Percentiles rank a stretch among this genome's conserved stretches.
phyloP scores from a whole-genome alignment of 371 early-diverging fungal genomes.

The Mortierella sp. region DNA sequence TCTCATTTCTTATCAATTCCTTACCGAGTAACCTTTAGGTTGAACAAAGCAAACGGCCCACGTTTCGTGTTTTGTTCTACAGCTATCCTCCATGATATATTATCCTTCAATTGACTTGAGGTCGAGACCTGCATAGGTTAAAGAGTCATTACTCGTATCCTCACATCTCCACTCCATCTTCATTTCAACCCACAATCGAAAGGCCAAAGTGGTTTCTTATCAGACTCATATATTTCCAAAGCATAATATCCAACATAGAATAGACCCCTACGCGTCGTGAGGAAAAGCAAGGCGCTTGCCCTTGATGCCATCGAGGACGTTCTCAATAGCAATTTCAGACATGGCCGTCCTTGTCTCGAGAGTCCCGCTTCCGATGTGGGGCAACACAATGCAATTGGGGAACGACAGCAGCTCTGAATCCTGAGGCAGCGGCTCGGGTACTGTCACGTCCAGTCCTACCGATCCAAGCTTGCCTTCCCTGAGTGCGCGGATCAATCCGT shows the following conservation, averaged over 20 bases:
- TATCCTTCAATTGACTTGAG: not conserved
- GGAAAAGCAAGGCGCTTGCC: conserved; percentile 45
- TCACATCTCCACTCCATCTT: not conserved
- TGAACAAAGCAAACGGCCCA: too few relatives aligned
- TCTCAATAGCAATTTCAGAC: conserved; percentile 78
- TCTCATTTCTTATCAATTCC: not conserved
- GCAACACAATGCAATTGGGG: conserved; percentile 76
- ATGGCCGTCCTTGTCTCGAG: conserved; percentile 87
- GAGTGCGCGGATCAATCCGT: conserved; percentile 79
- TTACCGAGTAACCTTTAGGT: not conserved
- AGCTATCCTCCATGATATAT: too few relatives aligned
- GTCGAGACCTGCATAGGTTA: not conserved
- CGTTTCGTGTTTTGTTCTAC: too few relatives aligned
- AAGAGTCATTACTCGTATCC: not conserved
- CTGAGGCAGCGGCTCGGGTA: conserved; percentile 85
- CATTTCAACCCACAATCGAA: not conserved
- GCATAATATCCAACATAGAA: not conserved
- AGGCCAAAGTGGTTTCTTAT: not conserved
- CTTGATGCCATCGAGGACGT: conserved; percentile 66
- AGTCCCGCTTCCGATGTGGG: conserved; percentile 81
- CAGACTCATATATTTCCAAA: not conserved
- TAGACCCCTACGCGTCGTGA: conserved; percentile 20
- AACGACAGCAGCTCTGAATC: conserved; percentile 72
- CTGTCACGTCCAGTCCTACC: conserved; percentile 89
- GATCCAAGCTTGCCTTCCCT: conserved; percentile 72